Conservation (phyloP, 768 basidiomycete genomes). For the Boletellus sp. region DNA sequence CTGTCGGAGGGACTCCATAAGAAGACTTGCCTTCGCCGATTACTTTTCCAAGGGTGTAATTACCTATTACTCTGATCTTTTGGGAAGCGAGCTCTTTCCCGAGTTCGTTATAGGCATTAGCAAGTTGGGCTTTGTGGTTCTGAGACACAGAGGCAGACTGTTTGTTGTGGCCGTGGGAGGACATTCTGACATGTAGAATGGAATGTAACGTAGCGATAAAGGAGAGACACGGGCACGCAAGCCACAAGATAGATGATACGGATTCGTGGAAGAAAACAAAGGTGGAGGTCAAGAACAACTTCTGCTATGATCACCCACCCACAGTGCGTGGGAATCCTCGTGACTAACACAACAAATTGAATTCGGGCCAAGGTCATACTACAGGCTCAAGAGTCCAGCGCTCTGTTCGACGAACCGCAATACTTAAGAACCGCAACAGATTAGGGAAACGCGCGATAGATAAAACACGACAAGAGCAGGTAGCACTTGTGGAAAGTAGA, state of each 20-base stretch:
- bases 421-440: constrained; percentile 19
- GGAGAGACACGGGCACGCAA: constrained; percentile 33
- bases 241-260: constrained; percentile 27
- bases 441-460: constrained; percentile 39
- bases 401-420: constrained; percentile 13
- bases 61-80: constrained; percentile 88
- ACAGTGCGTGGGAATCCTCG: constrained; percentile 17
- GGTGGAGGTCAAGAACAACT: constrained; percentile 14
- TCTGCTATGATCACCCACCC: constrained; percentile 3
- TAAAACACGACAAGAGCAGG: constrained; percentile 38
- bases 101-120: constrained; percentile 94
- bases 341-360: constrained; percentile 25
- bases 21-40: constrained; percentile 83
- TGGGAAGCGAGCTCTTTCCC: constrained; percentile 92
- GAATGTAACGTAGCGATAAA: constrained; percentile 30
- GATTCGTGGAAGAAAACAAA: constrained; percentile 2
- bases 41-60: constrained; percentile 89
- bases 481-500: constrained; percentile 12
- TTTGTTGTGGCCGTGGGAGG: constrained; percentile 57
- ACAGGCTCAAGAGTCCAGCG: constrained; percentile 13
- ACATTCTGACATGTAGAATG: constrained; percentile 40
- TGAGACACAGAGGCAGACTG: constrained; percentile 58
- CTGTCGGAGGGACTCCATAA: constrained; percentile 8
- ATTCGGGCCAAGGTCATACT: constrained; percentile 8
- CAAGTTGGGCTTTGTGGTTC: constrained; percentile 86